Base-by-base conservation (phyloP, 441 rosid genomes). In the Euphorbia celastroides region DNA sequence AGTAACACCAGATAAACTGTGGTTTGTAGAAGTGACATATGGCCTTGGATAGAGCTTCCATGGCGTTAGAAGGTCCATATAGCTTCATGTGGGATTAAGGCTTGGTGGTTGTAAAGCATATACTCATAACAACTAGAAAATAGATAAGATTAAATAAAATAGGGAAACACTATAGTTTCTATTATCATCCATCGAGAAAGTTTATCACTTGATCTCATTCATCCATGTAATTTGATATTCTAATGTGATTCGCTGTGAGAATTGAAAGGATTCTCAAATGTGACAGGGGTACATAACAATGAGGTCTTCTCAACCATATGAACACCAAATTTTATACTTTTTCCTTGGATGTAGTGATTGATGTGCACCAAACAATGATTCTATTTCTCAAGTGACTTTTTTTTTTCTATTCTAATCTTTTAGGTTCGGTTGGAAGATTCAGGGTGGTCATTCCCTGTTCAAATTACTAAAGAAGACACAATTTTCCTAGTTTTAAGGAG, bases 361-460 rank as follows among this genome's bases (percentile, higher is more conserved):
- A 27, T 32, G 4, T 57, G 62, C 28, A 42, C 20, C 60, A 38
- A 13, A 22, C 10, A 1, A 23, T 62, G 8, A 12, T 26, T 42
- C 25, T 5, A 46, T 26, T 16, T 60, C 11, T 23, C 44, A 64
- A 51, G 65, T 65, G 14, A 54, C 27, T 42, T n/a, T 16, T 16
- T 64, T 32, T 36, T 25, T 17, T 20, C 27, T 23, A 52, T 6
- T 41, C 7, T 6, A 12, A 30, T 54, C 48, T 32, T 64, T 25
- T 71, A 95, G 99, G 93, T 90, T 59, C 87, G 86, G 51, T 68
- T 90, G 68, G 86, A 78, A 82, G 89, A 83, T 72, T 90, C 99
- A 64, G 84, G 85, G 57, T 95, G 99, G 99, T 95, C 99, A 63
- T 90, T 82, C 79, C 98, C 99, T 27, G 78, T 95, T 71, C 85